phyloP scores from a whole-genome alignment of 805 yeast genomes.

The Candida rishiriensis region DNA sequence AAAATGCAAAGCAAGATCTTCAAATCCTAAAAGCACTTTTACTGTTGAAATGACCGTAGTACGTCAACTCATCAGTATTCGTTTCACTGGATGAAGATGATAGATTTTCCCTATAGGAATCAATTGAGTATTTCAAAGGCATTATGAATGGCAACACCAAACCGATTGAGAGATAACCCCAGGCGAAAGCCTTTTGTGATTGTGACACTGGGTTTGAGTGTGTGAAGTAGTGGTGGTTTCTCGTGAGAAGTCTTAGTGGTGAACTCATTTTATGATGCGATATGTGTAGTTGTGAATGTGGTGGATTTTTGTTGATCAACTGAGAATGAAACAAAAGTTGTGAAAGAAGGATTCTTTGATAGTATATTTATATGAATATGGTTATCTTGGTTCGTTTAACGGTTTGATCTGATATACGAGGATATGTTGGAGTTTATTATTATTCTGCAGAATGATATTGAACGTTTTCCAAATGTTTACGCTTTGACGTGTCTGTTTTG shows the following conservation, averaged over 20 bases:
- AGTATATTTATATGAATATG: background rate
- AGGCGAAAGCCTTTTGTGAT: slow-evolving; percentile 21
- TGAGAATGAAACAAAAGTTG: background rate
- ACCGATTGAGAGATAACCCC: slow-evolving; percentile 30
- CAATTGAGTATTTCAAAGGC: slow-evolving; percentile 28
- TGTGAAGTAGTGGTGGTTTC: slow-evolving; percentile 10
- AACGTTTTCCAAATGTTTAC: slow-evolving; percentile 1
- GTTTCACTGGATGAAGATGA: slow-evolving; percentile 2
- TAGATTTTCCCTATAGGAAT: background rate
- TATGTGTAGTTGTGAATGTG: too few species aligned
- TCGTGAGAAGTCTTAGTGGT: slow-evolving; percentile 2
- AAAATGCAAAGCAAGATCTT: background rate
- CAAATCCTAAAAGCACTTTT: slow-evolving; percentile 30
- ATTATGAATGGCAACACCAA: slow-evolving; percentile 32
- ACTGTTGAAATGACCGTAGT: slow-evolving; percentile 26
- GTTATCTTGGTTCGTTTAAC: too few species aligned
- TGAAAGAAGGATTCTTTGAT: background rate
- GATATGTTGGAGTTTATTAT: background rate
- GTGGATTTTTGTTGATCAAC: too few species aligned
- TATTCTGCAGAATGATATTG: background rate
- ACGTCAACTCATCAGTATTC: slow-evolving; percentile 9
- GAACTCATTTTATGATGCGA: slow-evolving; percentile 4
- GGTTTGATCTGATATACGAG: too few species aligned
- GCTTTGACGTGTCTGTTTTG: slow-evolving; percentile 1
- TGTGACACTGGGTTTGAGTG: slow-evolving; percentile 9